Evolutionary conservation across 1,284 basidiomycete species (phyloP), one percentile per base, ranked within the genome.

Genomic region (Amylostereum areolatum): DNA sequence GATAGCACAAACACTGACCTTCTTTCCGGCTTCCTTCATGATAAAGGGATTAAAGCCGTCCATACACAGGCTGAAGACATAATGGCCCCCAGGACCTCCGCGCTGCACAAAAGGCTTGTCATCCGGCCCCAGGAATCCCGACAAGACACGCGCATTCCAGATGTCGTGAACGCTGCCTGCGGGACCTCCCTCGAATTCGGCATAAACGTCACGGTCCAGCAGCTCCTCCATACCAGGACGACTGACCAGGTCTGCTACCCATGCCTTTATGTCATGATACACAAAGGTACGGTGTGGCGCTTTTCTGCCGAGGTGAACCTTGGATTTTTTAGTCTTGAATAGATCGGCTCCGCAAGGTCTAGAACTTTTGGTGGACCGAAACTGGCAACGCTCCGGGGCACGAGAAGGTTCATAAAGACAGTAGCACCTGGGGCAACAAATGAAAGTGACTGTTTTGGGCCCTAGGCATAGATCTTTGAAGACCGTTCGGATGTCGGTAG

Each of bases 11-110:
- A 29, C 28, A 35, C 18, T 36, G 25, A 25, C 25, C 37, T 45
- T 48, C 43, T 37, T 36, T 9, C 51, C 51, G n/a, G 50, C 52
- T 43, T 51, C 28, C 42, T 55, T 50, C 46, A 47, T 53, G 8
- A 18, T 11, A 42, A 45, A 49, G 28, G 55, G 55, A 37, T 57
- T 52, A 34, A 57, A 55, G 25, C 47, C 41, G 35, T 57, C 54
- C 8, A 50, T 36, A 31, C 31, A 45, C 18, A 57, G 41, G 33
- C 44, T 47, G 45, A 55, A 57, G 5, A 44, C 32, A 6, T 28
- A 33, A 41, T 37, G 51, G 2, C 25, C 18, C 35, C 50, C 51
- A 9, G 39, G 43, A n/a, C n/a, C n/a, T n/a, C n/a, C n/a, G 5
- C n/a, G 25, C 4, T 36, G 30, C 10, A 50, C 30, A 35, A 44